Evolutionary conservation across 257 asterid genomes (phyloP), one percentile per base, ranked within the genome.

Genomic region (Petrea volubilis): DNA sequence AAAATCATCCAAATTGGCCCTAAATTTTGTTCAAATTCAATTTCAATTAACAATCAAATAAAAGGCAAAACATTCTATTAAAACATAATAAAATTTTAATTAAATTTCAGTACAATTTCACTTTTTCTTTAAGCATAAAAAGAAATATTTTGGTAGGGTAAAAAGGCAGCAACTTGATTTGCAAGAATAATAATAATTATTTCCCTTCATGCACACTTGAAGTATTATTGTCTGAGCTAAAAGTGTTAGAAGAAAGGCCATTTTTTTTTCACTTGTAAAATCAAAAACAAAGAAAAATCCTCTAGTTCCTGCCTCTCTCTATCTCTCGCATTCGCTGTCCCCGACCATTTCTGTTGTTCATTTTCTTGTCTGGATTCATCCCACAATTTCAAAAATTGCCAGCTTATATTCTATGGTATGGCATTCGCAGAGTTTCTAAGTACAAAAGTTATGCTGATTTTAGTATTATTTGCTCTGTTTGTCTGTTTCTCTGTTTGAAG

Each of bases 201-300:
- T 27, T 73, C 46, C 60, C 73, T 38, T 56, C 71, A 73, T 65
- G 69, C 75, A 71, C 51, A 41, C 66, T 17, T 44, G 23, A 57
- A 57, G 63, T 29, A 12, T 24, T 24, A 11, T 23, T 29, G 64
- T 58, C 60, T 12, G 43, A 31, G 24, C 14, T 6, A 58, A 29
- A 57, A 59, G 4, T 40, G 53, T 14, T 24, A 25, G 33, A 58
- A 57, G 21, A 38, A 21, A 25, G 28, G 21, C 14, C 18, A 50
- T 1, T 8, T 50, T 50, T 18, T 17, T 50, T 50, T 6, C 27
- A 27, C 25, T 50, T 50, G 57, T 20, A 50, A 18, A 18, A 50
- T n/a, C 9, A 18, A 3, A 50, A 17, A 21, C 38, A 31, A 47
- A 47, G 1, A 23, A 21, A 51, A 0, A 21, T 23, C 58, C 28